Base-by-base conservation (phyloP, 306 rosid species). In the Casuarina glauca region DNA sequence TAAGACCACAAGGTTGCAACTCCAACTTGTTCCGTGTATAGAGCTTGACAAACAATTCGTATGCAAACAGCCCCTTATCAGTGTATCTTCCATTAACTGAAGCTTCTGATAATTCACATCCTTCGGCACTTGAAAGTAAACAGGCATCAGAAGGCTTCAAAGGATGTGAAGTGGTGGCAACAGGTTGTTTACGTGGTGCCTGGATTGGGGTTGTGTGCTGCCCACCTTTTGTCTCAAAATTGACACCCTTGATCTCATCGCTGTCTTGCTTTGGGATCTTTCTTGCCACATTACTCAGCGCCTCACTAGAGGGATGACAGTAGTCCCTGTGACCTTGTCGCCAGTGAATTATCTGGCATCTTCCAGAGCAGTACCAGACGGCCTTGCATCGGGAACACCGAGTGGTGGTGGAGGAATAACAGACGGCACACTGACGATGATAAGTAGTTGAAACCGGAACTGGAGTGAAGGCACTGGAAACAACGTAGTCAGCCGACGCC, bases 61-160 rank as follows among this genome's bases (percentile, higher is more conserved):
- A 94, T 0, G 91, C 80, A 83, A 94, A 90, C 73, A 87, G 84
- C 52, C 79, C 97, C 98, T 92, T 92, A 81, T 89, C 85, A 49
- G 63, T 86, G 74, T 85, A 68, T 86, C 84, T 91, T 87, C 90
- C 88, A 74, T 36, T 63, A 26, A 88, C 74, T 55, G 72, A 15
- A 2, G 84, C 79, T 72, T 88, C 91, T 44, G 91, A 87, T 74
- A 80, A 44, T 80, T 86, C 91, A 54, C 97, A 80, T 86, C 92
- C 98, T 84, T 79, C 76, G 46, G 70, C 79, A 81, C 82, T 67
- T 78, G 90, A 85, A 74, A 82, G 77, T 77, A 82, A 64, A 60
- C 71, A 67, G 83, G 86, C 72, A 85, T 77, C 84, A 69, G 80
- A 76, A 13, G 87, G 79, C 53, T 87, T 90, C 82, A 74, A 48